Evolutionary conservation across 2,329 filamentous ascomycete species (phyloP).

Genomic region (Colletotrichum horii): DNA sequence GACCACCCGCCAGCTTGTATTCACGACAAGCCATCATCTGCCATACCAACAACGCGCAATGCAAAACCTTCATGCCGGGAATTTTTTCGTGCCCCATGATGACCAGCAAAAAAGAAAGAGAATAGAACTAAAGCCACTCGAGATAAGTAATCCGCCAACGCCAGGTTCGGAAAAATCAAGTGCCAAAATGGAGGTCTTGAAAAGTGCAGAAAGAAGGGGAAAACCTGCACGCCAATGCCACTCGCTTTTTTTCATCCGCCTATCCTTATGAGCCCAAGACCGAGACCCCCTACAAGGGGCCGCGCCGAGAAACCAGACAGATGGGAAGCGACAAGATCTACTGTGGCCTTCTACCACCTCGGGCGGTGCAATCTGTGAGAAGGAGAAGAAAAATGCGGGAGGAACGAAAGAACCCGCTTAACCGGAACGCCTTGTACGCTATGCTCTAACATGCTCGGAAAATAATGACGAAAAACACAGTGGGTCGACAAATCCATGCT

Average conservation of each 20-base stretch:
- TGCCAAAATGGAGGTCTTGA: not conserved
- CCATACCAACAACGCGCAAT: not conserved
- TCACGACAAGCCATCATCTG: slow-evolving; percentile 16
- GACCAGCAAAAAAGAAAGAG: not conserved
- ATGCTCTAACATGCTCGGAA: slow-evolving; percentile 39
- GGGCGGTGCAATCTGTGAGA: slow-evolving; percentile 10
- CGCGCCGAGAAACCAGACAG: slow-evolving; percentile 16
- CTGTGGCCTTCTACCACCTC: slow-evolving; percentile 16
- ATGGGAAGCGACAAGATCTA: slow-evolving; percentile 20
- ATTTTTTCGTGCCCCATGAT: slow-evolving; percentile 20
- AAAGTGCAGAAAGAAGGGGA: not conserved
- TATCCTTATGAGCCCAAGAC: slow-evolving; percentile 14
- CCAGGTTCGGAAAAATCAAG: not conserved
- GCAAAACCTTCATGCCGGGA: slow-evolving; percentile 17
- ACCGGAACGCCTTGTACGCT: slow-evolving; percentile 43
- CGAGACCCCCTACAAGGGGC: not conserved
- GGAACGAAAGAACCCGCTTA: slow-evolving; percentile 27
- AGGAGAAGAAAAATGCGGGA: slow-evolving; percentile 13
- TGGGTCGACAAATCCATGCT: slow-evolving; percentile 15
- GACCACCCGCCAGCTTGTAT: slow-evolving; percentile 11
- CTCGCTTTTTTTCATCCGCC: slow-evolving; percentile 13
- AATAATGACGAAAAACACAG: slow-evolving; percentile 24
- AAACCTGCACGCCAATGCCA: slow-evolving; percentile 11
- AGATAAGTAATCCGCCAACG: slow-evolving; percentile 9
- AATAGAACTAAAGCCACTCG: not conserved